Evolutionary conservation across 768 basidiomycete species (phyloP).

Genomic region (Lentinula edodes): DNA sequence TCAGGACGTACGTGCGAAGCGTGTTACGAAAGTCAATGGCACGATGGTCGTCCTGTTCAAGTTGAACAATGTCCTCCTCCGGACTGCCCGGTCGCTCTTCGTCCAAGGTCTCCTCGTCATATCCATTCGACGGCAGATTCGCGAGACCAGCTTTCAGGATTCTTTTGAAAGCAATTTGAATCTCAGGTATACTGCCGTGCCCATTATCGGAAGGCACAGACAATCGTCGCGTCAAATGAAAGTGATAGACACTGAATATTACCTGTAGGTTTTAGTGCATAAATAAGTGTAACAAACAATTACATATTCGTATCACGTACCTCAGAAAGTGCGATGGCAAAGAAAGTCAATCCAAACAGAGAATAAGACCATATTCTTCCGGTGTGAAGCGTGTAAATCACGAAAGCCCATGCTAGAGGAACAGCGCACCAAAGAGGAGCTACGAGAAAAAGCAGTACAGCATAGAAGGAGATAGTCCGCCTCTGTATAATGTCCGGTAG

Average conservation of each 20-base stretch:
- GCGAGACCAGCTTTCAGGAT: constrained; percentile 64
- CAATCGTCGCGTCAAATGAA: constrained; percentile 41
- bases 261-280: constrained; percentile 32
- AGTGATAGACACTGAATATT: constrained; percentile 64
- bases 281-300: background rate
- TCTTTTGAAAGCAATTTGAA: constrained; percentile 54
- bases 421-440: constrained; percentile 59
- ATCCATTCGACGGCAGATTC: constrained; percentile 41
- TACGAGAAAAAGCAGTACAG: constrained; percentile 51
- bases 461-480: constrained; percentile 49
- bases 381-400: constrained; percentile 41
- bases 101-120: constrained; percentile 50
- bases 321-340: constrained; percentile 54
- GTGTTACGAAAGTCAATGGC: constrained; percentile 68
- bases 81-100: constrained; percentile 52
- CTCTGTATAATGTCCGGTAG: constrained; percentile 26
- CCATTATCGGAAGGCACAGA: constrained; percentile 38
- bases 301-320: constrained; percentile 26
- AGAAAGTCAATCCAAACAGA: constrained; percentile 31
- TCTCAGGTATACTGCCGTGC: constrained; percentile 46
- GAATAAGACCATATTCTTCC: constrained; percentile 36
- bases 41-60: constrained; percentile 62
- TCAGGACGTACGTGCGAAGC: constrained; percentile 48
- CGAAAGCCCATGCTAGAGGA: constrained; percentile 64
- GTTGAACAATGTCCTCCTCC: constrained; percentile 48